phyloP scores from a whole-genome alignment of 176 grass and related monocot species.

The Avena insularis region DNA sequence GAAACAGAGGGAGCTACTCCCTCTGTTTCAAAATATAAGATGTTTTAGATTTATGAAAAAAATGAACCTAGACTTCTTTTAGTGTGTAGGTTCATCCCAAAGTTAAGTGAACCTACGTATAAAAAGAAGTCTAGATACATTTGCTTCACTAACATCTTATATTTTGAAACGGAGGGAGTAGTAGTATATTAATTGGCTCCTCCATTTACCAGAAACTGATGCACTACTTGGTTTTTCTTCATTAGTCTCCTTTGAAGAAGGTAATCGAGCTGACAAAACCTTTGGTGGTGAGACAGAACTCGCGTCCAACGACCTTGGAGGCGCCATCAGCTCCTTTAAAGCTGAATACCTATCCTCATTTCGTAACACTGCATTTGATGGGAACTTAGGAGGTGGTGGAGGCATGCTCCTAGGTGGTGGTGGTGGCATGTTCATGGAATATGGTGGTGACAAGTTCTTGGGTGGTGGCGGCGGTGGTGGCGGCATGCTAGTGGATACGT shows the following conservation, averaged over 20 bases:
- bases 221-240: slow-evolving; percentile 41
- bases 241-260: slow-evolving; percentile 28
- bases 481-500: slow-evolving; percentile 34
- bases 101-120: too few species aligned
- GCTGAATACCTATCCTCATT: slow-evolving; percentile 31
- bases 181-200: neutral
- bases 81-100: too few species aligned
- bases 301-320: neutral
- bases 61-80: too few species aligned
- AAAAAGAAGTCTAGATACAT: too few species aligned
- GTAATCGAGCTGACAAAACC: slow-evolving; percentile 31
- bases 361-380: slow-evolving; percentile 36
- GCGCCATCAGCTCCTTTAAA: slow-evolving; percentile 46
- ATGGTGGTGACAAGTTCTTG: slow-evolving; percentile 37
- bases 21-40: too few species aligned
- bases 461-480: slow-evolving; percentile 2
- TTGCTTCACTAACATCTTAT: too few species aligned
- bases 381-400: slow-evolving; percentile 64
- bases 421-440: slow-evolving; percentile 25
- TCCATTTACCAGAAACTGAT: slow-evolving; percentile 69
- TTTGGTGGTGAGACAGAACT: slow-evolving; percentile 39
- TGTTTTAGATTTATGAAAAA: too few species aligned
- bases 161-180: too few species aligned
- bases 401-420: slow-evolving; percentile 47
- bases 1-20: too few species aligned